Evolutionary conservation across 208 protist genomes (phyloP).

Genomic region (Leishmania gerbilli): DNA sequence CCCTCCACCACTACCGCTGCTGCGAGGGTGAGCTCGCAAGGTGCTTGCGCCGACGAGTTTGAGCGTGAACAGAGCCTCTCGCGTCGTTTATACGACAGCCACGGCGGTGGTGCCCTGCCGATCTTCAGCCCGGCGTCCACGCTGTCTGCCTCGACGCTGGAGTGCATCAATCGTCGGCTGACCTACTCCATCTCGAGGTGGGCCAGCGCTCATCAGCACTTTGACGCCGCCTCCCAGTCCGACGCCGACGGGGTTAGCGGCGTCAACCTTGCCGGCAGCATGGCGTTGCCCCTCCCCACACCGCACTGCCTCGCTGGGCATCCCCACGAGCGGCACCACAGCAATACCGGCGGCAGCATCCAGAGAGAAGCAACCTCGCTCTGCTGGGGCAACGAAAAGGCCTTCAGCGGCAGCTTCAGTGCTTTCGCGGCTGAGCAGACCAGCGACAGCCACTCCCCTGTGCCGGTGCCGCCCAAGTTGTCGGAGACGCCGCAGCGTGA

Average conservation of each 20-base stretch:
- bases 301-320: conserved; percentile 10
- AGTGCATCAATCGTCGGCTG: conserved; percentile 41
- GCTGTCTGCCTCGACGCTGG: conserved; percentile 37
- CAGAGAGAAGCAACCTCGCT: neutral
- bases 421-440: neutral
- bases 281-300: conserved; percentile 20
- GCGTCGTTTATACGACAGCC: neutral
- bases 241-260: neutral
- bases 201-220: conserved; percentile 14
- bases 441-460: conserved; percentile 23
- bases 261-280: conserved; percentile 10
- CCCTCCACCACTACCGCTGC: conserved; percentile 1
- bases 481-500: conserved; percentile 40
- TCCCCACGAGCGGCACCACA: neutral
- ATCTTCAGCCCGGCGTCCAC: conserved; percentile 19
- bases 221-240: conserved; percentile 13
- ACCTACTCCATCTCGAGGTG: conserved; percentile 31
- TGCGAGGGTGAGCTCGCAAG: neutral
- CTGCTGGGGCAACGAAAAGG: neutral
- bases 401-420: neutral
- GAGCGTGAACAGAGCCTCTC: conserved; percentile 15
- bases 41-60: neutral
- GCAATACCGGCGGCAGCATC: neutral
- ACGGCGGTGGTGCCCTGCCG: neutral
- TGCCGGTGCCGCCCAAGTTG: conserved; percentile 23